Base-by-base conservation (phyloP, 371 early-diverging fungal species). In the Rhizoclosmatium hyalinum region DNA sequence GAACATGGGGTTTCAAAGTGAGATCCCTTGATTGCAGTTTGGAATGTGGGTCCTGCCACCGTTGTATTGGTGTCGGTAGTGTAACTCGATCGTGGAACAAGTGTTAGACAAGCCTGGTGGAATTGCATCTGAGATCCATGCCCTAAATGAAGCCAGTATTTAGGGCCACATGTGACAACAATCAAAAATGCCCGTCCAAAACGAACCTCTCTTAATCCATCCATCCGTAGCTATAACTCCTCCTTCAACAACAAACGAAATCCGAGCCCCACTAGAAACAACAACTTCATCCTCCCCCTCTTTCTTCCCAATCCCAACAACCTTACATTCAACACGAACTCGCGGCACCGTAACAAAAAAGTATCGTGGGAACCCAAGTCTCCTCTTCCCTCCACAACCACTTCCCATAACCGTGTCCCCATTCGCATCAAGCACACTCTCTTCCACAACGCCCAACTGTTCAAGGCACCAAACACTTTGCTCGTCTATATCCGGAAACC, bases 401-500 rank as follows among this genome's bases (percentile, higher is more conserved):
- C 32, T 19, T n/a, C 58, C 58, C 8, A 21, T 19, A 32, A 58
- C 58, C 10, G 21, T 17, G 2, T 32, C 32, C 32, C 21, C 58
- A 8, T 50, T 50, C 50, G 12, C 50, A 50, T 12, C 50, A 50
- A 12, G 12, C 6, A 12, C 50, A 50, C 12, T 58, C 58, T 32
- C 58, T 19, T 8, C 58, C 58, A 53, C 53, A 10, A 53, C 53
- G 0, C 10, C 53, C 53, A 53, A 53, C 53, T 12, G n/a, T 53
- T 58, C 10, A 17, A 58, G 21, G 8, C 2, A 6, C 32, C 58
- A 58, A 58, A n/a, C 10, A 17, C 58, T 58, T 32, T 58, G 58
- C 58, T 19, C 58, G 19, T 58, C 58, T 19, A 58, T 58, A 58
- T 58, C 58, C n/a, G 32, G 21, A 21, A 58, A 58, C 58, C 10